A percentile compares a stretch with the other conserved stretches of the same genome.
Evolutionary conservation across 257 asterid genomes (phyloP).

Genomic region (Orobanche coerulescens): DNA sequence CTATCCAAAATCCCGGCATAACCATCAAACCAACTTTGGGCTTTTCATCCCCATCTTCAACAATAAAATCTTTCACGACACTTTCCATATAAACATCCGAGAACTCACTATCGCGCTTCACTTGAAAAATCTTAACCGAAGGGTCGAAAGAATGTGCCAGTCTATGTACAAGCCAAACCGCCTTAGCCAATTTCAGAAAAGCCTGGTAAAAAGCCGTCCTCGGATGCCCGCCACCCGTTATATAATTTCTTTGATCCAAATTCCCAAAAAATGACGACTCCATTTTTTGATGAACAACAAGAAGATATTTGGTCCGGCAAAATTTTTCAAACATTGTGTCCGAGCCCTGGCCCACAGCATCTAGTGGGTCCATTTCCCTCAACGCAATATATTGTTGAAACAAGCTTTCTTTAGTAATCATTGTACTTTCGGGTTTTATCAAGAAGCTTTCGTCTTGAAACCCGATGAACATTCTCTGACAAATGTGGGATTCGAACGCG

Average conservation of each 20-base stretch:
- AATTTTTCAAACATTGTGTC: slow-evolving; percentile 71
- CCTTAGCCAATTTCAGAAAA: slow-evolving; percentile 79
- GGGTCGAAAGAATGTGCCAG: slow-evolving; percentile 84
- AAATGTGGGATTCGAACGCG: slow-evolving; percentile 92
- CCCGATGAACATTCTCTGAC: slow-evolving; percentile 88
- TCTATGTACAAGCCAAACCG: slow-evolving; percentile 84
- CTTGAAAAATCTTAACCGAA: slow-evolving; percentile 74
- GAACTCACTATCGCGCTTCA: slow-evolving; percentile 62
- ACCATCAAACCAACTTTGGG: slow-evolving; percentile 91
- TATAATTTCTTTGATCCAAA: slow-evolving; percentile 67
- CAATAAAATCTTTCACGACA: slow-evolving; percentile 51
- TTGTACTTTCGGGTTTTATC: slow-evolving; percentile 35
- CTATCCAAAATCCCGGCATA: slow-evolving; percentile 96
- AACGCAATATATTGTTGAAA: slow-evolving; percentile 64
- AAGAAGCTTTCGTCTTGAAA: slow-evolving; percentile 78
- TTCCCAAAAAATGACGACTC: slow-evolving; percentile 92
- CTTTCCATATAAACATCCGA: slow-evolving; percentile 95
- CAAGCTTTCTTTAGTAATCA: slow-evolving; percentile 38
- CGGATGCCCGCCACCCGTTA: slow-evolving; percentile 85
- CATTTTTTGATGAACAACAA: slow-evolving; percentile 81
- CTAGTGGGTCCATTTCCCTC: slow-evolving; percentile 81
- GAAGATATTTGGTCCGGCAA: slow-evolving; percentile 67
- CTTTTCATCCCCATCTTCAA: slow-evolving; percentile 56
- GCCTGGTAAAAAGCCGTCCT: slow-evolving; percentile 95
- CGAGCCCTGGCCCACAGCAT: slow-evolving; percentile 68